Percentiles rank a stretch among this genome's conserved stretches.
Evolutionary conservation across 805 yeast species (phyloP).

Genomic region (Saccharomycopsis lassenensis): DNA sequence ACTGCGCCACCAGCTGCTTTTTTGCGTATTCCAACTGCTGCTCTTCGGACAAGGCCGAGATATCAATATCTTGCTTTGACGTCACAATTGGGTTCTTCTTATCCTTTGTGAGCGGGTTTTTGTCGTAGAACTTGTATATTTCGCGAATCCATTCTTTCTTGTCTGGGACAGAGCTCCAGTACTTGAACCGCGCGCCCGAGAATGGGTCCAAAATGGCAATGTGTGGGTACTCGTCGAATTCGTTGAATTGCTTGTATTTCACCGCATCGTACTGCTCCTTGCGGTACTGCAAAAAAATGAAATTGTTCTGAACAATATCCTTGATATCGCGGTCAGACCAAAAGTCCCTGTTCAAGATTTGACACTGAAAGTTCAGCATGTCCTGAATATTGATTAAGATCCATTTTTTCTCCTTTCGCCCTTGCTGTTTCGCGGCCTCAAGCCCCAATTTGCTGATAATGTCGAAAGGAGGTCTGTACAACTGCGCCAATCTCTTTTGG

Average conservation of each 20-base stretch:
- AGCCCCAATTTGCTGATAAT: slow-evolving; percentile 57
- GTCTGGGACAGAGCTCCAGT: slow-evolving; percentile 66
- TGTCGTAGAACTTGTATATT: slow-evolving; percentile 53
- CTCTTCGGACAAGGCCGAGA: slow-evolving; percentile 63
- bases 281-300: slow-evolving; percentile 79
- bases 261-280: slow-evolving; percentile 66
- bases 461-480: slow-evolving; percentile 93
- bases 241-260: slow-evolving; percentile 62
- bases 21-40: slow-evolving; percentile 74
- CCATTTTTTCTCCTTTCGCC: slow-evolving; percentile 63
- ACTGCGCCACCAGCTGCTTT: slow-evolving; percentile 44
- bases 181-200: slow-evolving; percentile 80
- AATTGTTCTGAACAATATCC: slow-evolving; percentile 50
- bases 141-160: slow-evolving; percentile 53
- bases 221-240: slow-evolving; percentile 60
- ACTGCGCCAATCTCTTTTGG: slow-evolving; percentile 62
- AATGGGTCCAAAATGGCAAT: slow-evolving; percentile 88
- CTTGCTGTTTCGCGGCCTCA: slow-evolving; percentile 63
- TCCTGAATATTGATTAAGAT: slow-evolving; percentile 83
- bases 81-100: slow-evolving; percentile 30
- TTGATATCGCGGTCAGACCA: slow-evolving; percentile 71
- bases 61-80: slow-evolving; percentile 51
- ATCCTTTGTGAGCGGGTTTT: slow-evolving; percentile 54
- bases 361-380: slow-evolving; percentile 74
- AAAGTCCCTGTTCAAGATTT: slow-evolving; percentile 81